Evolutionary conservation across 306 rosid genomes (phyloP), one percentile per base, ranked within the genome.

Genomic region (Begonia peltatifolia): DNA sequence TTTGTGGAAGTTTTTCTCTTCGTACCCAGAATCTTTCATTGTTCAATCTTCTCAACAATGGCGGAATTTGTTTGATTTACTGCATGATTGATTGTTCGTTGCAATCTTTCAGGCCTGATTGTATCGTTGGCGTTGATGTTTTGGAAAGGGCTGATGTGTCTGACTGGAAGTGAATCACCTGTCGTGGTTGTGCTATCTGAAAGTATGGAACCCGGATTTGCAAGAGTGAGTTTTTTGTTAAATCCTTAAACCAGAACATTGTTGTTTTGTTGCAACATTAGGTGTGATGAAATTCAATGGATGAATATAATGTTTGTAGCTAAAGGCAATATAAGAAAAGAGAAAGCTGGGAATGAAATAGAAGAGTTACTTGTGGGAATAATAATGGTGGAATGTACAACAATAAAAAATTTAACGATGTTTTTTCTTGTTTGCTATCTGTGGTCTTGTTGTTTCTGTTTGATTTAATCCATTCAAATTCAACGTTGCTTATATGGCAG

Each of bases 161-260:
- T 83, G 14, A 75, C 84, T 36, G 84, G 95, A 43, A 77, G 81
- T 62, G 89, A 82, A 62, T 84, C 95, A 8, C 95, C 95, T 1
- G 87, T 76, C 13, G 87, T 82, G 16, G 89, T 82, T 56, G 97
- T 84, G 65, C 77, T 82, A 62, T 65, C 95, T 56, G 93, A 52
- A 57, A 81, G 96, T 73, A 88, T 88, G 95, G 96, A 88, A 62
- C 96, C 93, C 10, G 95, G 93, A 20, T 82, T 88, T 72, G 71
- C 78, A 35, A 73, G 87, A 63, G 96, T 84, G 50, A 67, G 78
- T 71, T 47, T 49, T 46, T 12, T 59, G 12, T 12, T 14, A 47
- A 35, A 59, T 16, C 15, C 46, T 47, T 5, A 22, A 12, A 46
- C 23, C 46, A 17, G 6, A 35, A 42, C 46, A 9, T 9, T 42